These are phyloP conservation scores for Gossypium lobatum DNA, from an alignment of 441 rosid genomes.

Conservation along the genomic window DNA sequence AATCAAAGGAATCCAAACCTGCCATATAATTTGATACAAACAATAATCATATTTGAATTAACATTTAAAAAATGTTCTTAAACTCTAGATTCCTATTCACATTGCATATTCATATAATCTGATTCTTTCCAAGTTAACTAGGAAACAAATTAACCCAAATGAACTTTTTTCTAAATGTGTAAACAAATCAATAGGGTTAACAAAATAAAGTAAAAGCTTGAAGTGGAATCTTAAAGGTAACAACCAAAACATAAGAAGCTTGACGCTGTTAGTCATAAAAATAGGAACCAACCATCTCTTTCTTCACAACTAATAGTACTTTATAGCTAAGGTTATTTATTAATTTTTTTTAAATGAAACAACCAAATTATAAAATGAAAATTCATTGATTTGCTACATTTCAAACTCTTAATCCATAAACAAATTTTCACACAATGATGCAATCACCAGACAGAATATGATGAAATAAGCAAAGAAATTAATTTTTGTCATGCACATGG, in stretches of 20 bases:
- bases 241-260: not conserved
- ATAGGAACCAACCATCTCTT: not conserved
- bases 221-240: not conserved
- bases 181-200: not conserved
- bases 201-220: not conserved
- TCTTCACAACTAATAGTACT: not conserved
- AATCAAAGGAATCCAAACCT: too few species aligned
- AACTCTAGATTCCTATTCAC: too few species aligned
- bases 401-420: too few species aligned
- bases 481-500: too few species aligned
- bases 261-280: not conserved
- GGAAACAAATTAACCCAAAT: not conserved
- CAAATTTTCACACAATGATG: not conserved
- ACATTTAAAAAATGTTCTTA: too few species aligned
- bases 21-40: not conserved
- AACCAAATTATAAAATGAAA: not conserved
- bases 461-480: too few species aligned
- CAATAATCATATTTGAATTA: too few species aligned
- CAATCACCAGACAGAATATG: not conserved
- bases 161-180: not conserved
- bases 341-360: not conserved
- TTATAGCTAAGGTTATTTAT: not conserved
- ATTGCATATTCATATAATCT: too few species aligned
- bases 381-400: too few species aligned
- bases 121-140: too few species aligned